Evolutionary conservation across 441 rosid species (phyloP).

Genomic region (Mallotus repandus): DNA sequence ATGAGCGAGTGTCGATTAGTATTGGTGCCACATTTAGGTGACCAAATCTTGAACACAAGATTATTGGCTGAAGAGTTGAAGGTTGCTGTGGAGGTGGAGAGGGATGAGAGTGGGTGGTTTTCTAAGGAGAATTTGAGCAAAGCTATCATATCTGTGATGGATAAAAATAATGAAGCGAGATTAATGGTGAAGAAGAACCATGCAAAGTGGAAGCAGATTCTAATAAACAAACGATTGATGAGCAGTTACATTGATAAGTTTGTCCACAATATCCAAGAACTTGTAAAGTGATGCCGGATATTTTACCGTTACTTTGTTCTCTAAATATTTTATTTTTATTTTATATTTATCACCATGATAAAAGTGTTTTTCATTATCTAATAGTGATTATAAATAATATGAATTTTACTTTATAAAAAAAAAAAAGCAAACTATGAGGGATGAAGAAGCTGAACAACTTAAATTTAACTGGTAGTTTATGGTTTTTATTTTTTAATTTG

Average conservation of each 20-base stretch:
- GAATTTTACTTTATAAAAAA: no score
- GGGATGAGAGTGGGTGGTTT: slow-evolving; percentile 8
- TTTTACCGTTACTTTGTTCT: no score
- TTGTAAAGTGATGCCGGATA: not conserved
- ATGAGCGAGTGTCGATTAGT: slow-evolving; percentile 21
- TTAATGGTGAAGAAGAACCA: not conserved
- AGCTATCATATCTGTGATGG: slow-evolving; percentile 5
- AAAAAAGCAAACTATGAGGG: no score
- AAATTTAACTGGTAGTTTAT: not conserved
- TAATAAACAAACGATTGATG: not conserved
- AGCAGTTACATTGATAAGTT: slow-evolving; percentile 1
- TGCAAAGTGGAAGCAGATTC: not conserved
- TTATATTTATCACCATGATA: no score
- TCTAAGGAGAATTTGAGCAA: not conserved
- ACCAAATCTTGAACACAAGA: slow-evolving; percentile 25
- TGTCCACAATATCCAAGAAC: slow-evolving; percentile 5
- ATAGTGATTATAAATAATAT: no score
- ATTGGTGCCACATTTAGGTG: slow-evolving; percentile 23
- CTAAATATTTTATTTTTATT: no score
- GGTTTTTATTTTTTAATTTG: not conserved
- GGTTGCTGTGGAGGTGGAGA: slow-evolving; percentile 21
- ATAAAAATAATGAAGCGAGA: slow-evolving; percentile 3
- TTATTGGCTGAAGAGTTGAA: slow-evolving; percentile 17
- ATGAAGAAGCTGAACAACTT: no score
- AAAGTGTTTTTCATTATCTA: no score